Evolutionary conservation across 208 protist species (phyloP), one percentile per base, ranked within the genome.

Genomic region (Balamuthia mandrillaris): DNA sequence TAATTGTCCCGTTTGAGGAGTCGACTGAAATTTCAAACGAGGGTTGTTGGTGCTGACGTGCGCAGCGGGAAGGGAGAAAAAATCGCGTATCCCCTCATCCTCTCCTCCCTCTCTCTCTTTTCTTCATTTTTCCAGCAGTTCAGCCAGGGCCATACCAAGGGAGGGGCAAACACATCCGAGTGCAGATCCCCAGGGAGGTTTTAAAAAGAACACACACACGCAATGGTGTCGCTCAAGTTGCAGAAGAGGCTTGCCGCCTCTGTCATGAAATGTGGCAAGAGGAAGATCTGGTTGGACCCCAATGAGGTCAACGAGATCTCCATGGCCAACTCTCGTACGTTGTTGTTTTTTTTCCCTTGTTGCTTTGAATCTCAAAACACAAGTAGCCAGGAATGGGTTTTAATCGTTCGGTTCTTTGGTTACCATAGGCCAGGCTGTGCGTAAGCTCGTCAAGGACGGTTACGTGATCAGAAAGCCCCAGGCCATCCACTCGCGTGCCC

Each of bases 221-320:
- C 45, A 74, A 93, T 94, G 90, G 92, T 95, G 39, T 94, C 90
- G 39, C 89, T 96, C 37, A 91, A 86, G 58, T 92, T 98, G 21
- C 98, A 99, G 94, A 99, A 99, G 92, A 93, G 98, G 72, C 94
- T 99, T 16, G 98, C 98, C 31, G 96, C 98, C 35, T 94, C 93
- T 88, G 96, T 99, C 75, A 93, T 99, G 56, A 96, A 98, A 88
- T 99, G 98, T 92, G 98, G 98, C 86, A 93, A 97, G 82, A 86
- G 92, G 52, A 96, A 97, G 89, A 94, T 99, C 78, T 99, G 97
- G 98, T 89, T 99, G 21, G 97, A 99, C 91, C 98, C 98, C 74
- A 98, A 97, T 88, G 98, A 99, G 94, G 92, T 96, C 58, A 86
- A 85, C 75, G 97, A 99, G 88, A 98, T 99, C 91, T 90, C 94